Conservation (phyloP, 257 asterid genomes). For the Przewalskia tangutica region DNA sequence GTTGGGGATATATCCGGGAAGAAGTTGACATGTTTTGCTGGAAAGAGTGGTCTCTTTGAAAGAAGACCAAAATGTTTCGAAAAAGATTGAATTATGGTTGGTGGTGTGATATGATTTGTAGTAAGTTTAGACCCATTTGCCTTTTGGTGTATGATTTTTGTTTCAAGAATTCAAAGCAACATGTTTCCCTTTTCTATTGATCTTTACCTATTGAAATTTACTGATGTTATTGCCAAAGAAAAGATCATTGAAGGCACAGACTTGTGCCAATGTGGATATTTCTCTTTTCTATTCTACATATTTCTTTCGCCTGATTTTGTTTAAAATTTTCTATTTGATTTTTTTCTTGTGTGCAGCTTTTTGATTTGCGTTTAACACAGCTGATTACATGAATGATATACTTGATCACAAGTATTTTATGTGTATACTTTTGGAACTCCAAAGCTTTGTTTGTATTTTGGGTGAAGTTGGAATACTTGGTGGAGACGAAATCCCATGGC, state of each 20-base stretch:
- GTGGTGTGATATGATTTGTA: constrained; percentile 7
- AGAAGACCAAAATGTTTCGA: constrained; percentile 9
- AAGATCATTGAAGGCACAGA: too few species aligned
- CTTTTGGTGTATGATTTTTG: not conserved
- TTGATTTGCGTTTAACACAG: not conserved
- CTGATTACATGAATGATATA: not conserved
- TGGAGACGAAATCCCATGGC: not conserved
- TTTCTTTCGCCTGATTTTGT: not conserved
- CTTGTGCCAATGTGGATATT: not conserved
- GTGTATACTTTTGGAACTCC: too few species aligned
- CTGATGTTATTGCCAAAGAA: not conserved
- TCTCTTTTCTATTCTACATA: too few species aligned
- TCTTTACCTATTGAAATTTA: not conserved
- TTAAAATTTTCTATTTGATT: too few species aligned
- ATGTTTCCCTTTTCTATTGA: not conserved
- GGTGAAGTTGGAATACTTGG: not conserved
- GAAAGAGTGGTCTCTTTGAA: constrained; percentile 3
- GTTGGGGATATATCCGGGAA: constrained; percentile 1
- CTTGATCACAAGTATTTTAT: not conserved
- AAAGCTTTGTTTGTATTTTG: not conserved
- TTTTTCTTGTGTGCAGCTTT: not conserved
- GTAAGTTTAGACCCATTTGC: not conserved
- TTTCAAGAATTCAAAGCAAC: too few species aligned
- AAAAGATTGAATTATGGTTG: constrained; percentile 9
- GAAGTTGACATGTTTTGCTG: not conserved